Conservation (phyloP, 1,284 basidiomycete species). For the Limonomyces culmigenus region DNA sequence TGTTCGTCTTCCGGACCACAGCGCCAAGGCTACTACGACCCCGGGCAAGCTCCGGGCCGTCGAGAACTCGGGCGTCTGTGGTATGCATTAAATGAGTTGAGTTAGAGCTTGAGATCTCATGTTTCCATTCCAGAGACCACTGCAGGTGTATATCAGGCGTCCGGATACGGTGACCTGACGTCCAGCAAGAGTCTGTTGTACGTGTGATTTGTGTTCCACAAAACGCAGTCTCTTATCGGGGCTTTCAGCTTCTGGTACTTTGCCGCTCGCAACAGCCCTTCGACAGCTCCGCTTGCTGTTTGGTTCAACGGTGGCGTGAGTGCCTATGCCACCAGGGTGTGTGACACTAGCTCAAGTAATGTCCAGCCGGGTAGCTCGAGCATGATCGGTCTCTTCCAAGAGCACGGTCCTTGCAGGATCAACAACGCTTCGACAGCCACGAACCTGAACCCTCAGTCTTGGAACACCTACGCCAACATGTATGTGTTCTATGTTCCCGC, state of each 20-base stretch:
- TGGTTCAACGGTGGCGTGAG: slow-evolving; percentile 53
- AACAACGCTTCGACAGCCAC: slow-evolving; percentile 36
- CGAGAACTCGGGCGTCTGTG: slow-evolving; percentile 38
- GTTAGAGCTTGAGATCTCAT: too few relatives aligned
- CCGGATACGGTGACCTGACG: slow-evolving; percentile 41
- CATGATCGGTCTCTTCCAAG: slow-evolving; percentile 54
- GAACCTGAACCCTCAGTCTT: slow-evolving; percentile 38
- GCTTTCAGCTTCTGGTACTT: slow-evolving; percentile 48
- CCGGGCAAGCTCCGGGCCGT: slow-evolving; percentile 31
- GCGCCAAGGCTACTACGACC: too few relatives aligned
- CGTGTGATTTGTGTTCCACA: slow-evolving; percentile 5
- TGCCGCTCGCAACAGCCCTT: slow-evolving; percentile 35
- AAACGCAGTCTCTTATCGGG: not conserved
- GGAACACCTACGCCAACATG: slow-evolving; percentile 48
- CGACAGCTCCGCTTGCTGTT: slow-evolving; percentile 37
- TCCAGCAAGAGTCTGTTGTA: slow-evolving; percentile 38
- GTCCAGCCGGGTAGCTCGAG: slow-evolving; percentile 42
- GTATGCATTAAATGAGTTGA: too few relatives aligned
- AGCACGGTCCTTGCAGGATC: slow-evolving; percentile 45
- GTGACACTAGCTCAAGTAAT: too few relatives aligned
- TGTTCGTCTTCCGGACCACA: too few relatives aligned
- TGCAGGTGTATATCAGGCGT: slow-evolving; percentile 35
- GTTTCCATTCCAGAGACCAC: slow-evolving; percentile 26
- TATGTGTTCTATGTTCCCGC: too few relatives aligned
- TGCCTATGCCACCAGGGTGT: slow-evolving; percentile 4